Conservation (phyloP, 345 rosid genomes). For the Eucalyptus marginata region DNA sequence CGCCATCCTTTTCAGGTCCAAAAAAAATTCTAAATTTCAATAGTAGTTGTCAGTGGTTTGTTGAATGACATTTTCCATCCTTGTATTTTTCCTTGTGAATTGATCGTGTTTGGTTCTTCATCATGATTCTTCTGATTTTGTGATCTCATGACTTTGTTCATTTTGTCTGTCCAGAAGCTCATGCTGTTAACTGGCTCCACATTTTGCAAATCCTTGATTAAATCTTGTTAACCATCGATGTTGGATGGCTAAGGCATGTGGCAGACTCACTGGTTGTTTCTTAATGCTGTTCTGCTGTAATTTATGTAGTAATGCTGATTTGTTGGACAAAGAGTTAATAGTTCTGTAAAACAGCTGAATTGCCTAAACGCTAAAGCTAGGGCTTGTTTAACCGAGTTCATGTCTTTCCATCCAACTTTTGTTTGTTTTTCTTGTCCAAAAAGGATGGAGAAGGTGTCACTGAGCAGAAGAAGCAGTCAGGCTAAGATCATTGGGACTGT, state of each 20-base stretch:
- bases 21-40: neutral
- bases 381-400: neutral
- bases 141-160: neutral
- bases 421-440: neutral
- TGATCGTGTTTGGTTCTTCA: neutral
- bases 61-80: neutral
- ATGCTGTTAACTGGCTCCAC: neutral
- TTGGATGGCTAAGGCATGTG: neutral
- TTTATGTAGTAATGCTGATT: neutral
- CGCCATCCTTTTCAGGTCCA: neutral
- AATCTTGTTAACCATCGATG: neutral
- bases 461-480: conserved; percentile 12
- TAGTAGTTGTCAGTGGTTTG: neutral
- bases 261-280: neutral
- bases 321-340: neutral
- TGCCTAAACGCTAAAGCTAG: neutral
- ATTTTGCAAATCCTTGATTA: neutral
- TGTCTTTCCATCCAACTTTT: neutral
- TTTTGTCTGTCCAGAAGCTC: neutral
- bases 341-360: neutral
- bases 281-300: neutral
- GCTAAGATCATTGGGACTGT: conserved; percentile 33
- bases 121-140: neutral
- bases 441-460: conserved; percentile 27
- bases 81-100: neutral